phyloP scores from a whole-genome alignment of 257 asterid genomes.

The Solanum corneliomulleri region DNA sequence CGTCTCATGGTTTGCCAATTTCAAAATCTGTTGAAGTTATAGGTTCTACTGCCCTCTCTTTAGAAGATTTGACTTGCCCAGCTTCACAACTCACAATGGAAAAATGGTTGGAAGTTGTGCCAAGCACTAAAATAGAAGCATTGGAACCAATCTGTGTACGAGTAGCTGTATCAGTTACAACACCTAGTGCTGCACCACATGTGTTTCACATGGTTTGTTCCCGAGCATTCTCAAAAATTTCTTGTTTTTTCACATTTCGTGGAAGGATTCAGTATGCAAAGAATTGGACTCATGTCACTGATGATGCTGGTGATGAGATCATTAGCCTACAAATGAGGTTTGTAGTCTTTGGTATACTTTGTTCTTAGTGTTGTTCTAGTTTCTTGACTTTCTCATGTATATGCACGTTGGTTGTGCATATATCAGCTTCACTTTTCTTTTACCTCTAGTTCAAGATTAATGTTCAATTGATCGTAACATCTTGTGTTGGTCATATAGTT shows the following conservation, averaged over 20 bases:
- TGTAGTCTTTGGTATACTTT: background rate
- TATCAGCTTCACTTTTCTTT: background rate
- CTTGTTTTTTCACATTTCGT: conserved; percentile 61
- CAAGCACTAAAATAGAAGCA: conserved; percentile 29
- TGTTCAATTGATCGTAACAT: background rate
- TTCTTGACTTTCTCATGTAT: background rate
- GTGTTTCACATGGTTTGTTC: conserved; percentile 45
- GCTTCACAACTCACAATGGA: conserved; percentile 46
- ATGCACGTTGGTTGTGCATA: background rate
- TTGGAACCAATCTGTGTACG: conserved; percentile 50
- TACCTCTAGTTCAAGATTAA: background rate
- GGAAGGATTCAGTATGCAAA: conserved; percentile 34
- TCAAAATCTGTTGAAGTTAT: conserved; percentile 35
- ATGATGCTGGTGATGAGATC: conserved; percentile 57
- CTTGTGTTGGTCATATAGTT: background rate
- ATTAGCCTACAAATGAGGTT: conserved; percentile 78
- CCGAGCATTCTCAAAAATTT: conserved; percentile 38
- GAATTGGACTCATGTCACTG: conserved; percentile 41
- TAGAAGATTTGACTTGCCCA: conserved; percentile 42
- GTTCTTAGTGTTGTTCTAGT: background rate
- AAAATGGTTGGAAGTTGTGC: conserved; percentile 83
- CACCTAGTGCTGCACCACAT: conserved; percentile 53
- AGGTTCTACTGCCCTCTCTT: conserved; percentile 48
- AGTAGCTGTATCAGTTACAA: conserved; percentile 73
- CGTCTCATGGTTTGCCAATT: conserved; percentile 23